phyloP scores from a whole-genome alignment of 805 yeast species.

The Metschnikowia corniflorae region DNA sequence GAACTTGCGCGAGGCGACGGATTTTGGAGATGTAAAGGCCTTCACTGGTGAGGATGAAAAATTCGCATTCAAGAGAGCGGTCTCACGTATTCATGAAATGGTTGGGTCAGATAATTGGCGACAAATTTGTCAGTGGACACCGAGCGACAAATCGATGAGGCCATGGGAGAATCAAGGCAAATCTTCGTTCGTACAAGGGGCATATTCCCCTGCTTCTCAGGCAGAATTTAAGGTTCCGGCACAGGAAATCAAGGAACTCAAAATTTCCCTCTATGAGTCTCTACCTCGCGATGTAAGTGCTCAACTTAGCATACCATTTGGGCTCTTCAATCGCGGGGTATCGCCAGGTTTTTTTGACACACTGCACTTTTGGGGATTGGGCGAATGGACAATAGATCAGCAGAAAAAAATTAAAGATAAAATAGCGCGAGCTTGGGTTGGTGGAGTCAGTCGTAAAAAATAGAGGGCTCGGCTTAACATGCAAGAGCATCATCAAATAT shows the following conservation, averaged over 20 bases:
- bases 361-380: slow-evolving; percentile 68
- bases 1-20: not conserved
- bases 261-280: slow-evolving; percentile 7
- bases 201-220: no score
- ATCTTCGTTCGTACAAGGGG: no score
- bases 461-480: no score
- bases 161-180: slow-evolving; percentile 66
- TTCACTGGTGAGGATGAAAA: slow-evolving; percentile 77
- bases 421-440: slow-evolving; percentile 55
- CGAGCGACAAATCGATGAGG: slow-evolving; percentile 47
- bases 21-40: slow-evolving; percentile 48
- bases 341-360: slow-evolving; percentile 23
- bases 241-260: slow-evolving; percentile 9
- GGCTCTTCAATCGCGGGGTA: slow-evolving; percentile 21
- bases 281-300: slow-evolving; percentile 26
- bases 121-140: slow-evolving; percentile 47
- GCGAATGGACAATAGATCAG: slow-evolving; percentile 49
- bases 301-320: slow-evolving; percentile 20
- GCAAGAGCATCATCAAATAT: no score
- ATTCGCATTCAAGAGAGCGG: slow-evolving; percentile 70
- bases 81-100: slow-evolving; percentile 61
- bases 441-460: slow-evolving; percentile 20
- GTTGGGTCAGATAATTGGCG: slow-evolving; percentile 53
- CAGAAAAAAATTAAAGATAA: slow-evolving; percentile 49
- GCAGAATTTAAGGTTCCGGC: slow-evolving; percentile 2